These are phyloP conservation scores for Erodium texanum DNA, from an alignment of 441 rosid species.

Conservation along the genomic window DNA sequence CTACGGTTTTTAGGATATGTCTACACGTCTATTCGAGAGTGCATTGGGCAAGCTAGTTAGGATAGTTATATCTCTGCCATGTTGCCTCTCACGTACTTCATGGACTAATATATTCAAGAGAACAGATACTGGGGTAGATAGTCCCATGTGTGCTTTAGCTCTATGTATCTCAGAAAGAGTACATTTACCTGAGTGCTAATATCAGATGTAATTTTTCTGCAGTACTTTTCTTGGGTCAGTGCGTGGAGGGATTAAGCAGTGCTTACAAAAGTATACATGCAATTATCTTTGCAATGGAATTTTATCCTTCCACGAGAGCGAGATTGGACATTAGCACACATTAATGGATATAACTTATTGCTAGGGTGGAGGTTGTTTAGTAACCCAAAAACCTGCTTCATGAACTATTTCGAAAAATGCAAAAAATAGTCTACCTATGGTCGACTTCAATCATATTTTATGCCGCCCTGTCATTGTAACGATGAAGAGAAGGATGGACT, in stretches of 20 bases:
- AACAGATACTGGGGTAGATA: constrained; percentile 16
- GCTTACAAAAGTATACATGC: constrained; percentile 27
- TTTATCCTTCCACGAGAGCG: constrained; percentile 24
- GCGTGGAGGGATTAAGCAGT: constrained; percentile 27
- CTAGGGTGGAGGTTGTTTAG: constrained; percentile 21
- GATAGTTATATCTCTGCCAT: background rate
- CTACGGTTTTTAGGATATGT: background rate
- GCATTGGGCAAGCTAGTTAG: background rate
- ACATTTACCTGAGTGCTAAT: constrained; percentile 30
- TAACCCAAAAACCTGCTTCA: constrained; percentile 15
- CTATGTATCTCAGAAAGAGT: constrained; percentile 24
- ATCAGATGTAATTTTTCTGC: constrained; percentile 33
- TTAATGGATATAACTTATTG: constrained; percentile 15
- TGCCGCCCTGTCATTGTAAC: constrained; percentile 7
- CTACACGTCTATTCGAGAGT: background rate
- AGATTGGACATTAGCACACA: constrained; percentile 22
- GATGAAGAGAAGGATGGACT: constrained; percentile 9
- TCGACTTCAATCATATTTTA: background rate
- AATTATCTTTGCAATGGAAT: constrained; percentile 25
- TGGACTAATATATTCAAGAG: constrained; percentile 10
- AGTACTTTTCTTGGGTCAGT: constrained; percentile 27
- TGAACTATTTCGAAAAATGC: constrained; percentile 18
- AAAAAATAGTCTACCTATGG: constrained; percentile 16
- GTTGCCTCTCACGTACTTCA: background rate
- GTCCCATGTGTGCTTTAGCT: constrained; percentile 22